These are phyloP conservation scores for Diaporthe ampelina DNA, from an alignment of 2,329 filamentous ascomycete species.

Conservation along the genomic window DNA sequence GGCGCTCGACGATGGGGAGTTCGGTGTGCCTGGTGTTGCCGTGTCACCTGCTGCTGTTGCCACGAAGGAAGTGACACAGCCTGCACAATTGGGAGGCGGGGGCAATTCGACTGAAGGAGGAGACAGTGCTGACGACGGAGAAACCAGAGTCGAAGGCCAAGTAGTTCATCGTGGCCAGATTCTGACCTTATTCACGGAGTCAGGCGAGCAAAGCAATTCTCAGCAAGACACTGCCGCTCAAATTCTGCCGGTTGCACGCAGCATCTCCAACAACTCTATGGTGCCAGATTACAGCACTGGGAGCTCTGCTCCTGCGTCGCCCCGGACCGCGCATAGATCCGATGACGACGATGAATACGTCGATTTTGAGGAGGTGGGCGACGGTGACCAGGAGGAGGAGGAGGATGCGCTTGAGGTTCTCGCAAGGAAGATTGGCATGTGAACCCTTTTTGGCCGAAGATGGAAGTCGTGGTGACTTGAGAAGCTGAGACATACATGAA, in stretches of 20 bases:
- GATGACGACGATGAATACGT: constrained; percentile 64
- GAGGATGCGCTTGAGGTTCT: constrained; percentile 47
- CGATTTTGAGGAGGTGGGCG: constrained; percentile 68
- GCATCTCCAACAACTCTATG: constrained; percentile 66
- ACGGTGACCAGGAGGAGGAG: constrained; percentile 67
- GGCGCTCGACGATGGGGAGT: not conserved
- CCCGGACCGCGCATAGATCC: not conserved
- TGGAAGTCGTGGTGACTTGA: not conserved
- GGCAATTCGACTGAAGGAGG: not conserved
- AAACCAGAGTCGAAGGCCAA: constrained; percentile 42
- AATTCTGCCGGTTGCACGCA: not conserved
- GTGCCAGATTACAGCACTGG: constrained; percentile 53
- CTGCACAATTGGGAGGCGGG: not conserved
- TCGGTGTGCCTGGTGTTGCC: not conserved
- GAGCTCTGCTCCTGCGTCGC: not conserved
- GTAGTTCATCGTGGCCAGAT: constrained; percentile 52
- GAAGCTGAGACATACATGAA: not conserved
- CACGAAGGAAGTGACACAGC: constrained; percentile 3
- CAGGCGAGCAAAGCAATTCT: constrained; percentile 43
- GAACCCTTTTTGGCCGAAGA: not conserved
- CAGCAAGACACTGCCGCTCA: not conserved
- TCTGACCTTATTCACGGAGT: constrained; percentile 48
- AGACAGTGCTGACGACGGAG: constrained; percentile 41
- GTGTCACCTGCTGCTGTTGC: too few species aligned
- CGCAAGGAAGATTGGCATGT: constrained; percentile 32